phyloP scores from a whole-genome alignment of 345 rosid genomes.

The Citrus sp. region DNA sequence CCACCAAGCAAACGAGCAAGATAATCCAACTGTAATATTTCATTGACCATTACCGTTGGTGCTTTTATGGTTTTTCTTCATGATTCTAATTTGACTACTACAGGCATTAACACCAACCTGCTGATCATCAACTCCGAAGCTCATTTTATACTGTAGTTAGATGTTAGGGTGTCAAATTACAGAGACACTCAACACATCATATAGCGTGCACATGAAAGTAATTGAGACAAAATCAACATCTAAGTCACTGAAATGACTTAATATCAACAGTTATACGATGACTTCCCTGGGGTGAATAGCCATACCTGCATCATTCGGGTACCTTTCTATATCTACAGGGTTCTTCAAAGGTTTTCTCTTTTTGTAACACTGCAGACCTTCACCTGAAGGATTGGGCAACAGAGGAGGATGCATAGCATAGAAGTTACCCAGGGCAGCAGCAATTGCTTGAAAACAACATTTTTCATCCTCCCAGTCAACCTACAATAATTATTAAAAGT shows the following conservation, averaged over 20 bases:
- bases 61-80: not conserved
- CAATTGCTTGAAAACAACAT: slow-evolving; percentile 73
- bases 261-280: not conserved
- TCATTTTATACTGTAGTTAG: not conserved
- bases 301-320: slow-evolving; percentile 38
- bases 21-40: not conserved
- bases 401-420: slow-evolving; percentile 92
- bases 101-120: no score
- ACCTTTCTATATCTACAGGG: slow-evolving; percentile 27
- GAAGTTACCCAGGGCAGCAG: slow-evolving; percentile 90
- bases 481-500: slow-evolving; percentile 31
- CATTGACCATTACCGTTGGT: not conserved
- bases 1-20: not conserved
- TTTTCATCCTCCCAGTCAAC: slow-evolving; percentile 91
- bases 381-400: slow-evolving; percentile 82
- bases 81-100: not conserved
- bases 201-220: not conserved
- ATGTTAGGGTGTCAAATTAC: not conserved
- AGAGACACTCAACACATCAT: not conserved
- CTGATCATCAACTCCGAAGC: no score
- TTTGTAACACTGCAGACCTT: slow-evolving; percentile 59
- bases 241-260: not conserved
- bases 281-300: not conserved
- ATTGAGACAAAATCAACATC: not conserved
- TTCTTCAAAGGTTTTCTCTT: slow-evolving; percentile 32